Evolutionary conservation across 352 stramenopile species (phyloP).

Genomic region (Globisporangium megalacanthum): DNA sequence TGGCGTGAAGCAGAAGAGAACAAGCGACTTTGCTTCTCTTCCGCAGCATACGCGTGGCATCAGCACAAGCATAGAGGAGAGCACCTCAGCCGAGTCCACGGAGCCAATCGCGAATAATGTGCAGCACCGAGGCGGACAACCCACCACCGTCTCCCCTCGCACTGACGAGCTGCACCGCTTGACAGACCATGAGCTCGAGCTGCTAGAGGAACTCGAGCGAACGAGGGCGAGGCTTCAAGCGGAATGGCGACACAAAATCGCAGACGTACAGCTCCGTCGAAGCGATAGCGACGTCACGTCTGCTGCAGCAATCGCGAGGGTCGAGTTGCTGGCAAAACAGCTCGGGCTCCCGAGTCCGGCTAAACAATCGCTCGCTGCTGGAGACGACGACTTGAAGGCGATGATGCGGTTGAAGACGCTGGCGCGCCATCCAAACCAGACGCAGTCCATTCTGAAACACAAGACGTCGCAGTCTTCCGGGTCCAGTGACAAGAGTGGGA

Average conservation of each 20-base stretch:
- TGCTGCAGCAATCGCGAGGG: conserved; percentile 14
- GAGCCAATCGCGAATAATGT: not conserved
- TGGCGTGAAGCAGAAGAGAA: conserved; percentile 18
- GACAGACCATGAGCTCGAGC: conserved; percentile 69
- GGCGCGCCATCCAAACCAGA: conserved; percentile 34
- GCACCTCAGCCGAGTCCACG: not conserved
- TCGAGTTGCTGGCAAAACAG: conserved; percentile 39
- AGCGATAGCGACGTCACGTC: not conserved
- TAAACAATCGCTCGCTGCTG: conserved; percentile 1
- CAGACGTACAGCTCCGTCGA: conserved; percentile 31
- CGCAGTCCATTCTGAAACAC: conserved; percentile 36
- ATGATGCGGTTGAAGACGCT: conserved; percentile 44
- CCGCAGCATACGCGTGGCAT: conserved; percentile 3
- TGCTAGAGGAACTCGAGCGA: conserved; percentile 75
- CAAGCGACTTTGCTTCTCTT: not conserved
- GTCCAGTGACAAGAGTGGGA: not conserved
- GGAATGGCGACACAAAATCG: conserved; percentile 65
- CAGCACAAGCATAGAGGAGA: not conserved
- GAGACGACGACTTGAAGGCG: conserved; percentile 25
- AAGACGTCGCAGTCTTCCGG: conserved; percentile 22
- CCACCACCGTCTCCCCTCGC: conserved; percentile 32
- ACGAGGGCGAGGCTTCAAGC: conserved; percentile 60
- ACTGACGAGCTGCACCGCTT: conserved; percentile 63
- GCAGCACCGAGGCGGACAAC: not conserved
- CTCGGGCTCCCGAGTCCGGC: conserved; percentile 19